phyloP scores from a whole-genome alignment of 2,329 filamentous ascomycete species.

The Hortaea sp. region DNA sequence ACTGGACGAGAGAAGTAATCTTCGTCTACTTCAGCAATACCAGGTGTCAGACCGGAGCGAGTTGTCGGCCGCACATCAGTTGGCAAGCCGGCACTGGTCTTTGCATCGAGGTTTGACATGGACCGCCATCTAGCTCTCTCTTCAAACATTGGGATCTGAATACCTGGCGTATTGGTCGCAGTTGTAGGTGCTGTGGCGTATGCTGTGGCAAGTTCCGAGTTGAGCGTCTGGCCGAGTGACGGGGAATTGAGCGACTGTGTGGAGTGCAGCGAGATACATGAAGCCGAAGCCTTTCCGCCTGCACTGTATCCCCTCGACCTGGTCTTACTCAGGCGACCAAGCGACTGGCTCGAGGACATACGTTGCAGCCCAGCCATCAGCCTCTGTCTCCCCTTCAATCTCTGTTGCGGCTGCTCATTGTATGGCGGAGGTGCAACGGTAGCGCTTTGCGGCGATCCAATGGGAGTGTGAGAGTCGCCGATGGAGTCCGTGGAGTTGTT shows the following conservation, averaged over 20 bases:
- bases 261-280: slow-evolving; percentile 52
- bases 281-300: slow-evolving; percentile 52
- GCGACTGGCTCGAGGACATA: slow-evolving; percentile 69
- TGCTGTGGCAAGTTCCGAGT: slow-evolving; percentile 46
- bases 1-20: slow-evolving; percentile 37
- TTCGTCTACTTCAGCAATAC: slow-evolving; percentile 28
- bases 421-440: slow-evolving; percentile 8
- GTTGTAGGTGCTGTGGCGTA: slow-evolving; percentile 49
- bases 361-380: slow-evolving; percentile 66
- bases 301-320: slow-evolving; percentile 59
- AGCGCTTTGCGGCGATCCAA: background rate
- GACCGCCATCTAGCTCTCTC: slow-evolving; percentile 46
- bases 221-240: slow-evolving; percentile 45
- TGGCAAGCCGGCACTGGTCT: slow-evolving; percentile 53
- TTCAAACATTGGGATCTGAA: slow-evolving; percentile 40
- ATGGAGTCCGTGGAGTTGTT: background rate
- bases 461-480: background rate
- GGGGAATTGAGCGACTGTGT: slow-evolving; percentile 41
- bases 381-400: slow-evolving; percentile 58
- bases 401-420: slow-evolving; percentile 34
- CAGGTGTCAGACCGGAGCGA: slow-evolving; percentile 23
- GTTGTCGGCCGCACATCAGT: slow-evolving; percentile 47
- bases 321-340: slow-evolving; percentile 53
- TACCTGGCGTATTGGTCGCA: slow-evolving; percentile 35
- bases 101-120: slow-evolving; percentile 39